Percentiles rank a stretch among this genome's conserved stretches.
Conservation (phyloP, 495 filamentous ascomycete species). For the Friedmanniomyces endolithicus region DNA sequence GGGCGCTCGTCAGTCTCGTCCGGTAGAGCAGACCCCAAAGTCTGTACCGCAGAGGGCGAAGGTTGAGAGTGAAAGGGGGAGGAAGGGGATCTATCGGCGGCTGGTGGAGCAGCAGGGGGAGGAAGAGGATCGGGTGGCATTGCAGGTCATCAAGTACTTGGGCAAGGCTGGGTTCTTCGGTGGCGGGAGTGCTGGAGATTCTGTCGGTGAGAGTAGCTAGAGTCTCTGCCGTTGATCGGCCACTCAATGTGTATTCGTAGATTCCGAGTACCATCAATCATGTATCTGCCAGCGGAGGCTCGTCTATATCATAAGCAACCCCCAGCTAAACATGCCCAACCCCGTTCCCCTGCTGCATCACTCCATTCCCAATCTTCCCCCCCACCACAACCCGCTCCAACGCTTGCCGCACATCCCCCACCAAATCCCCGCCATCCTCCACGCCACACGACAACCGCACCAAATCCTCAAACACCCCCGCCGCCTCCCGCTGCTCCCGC, state of each 20-base stretch:
- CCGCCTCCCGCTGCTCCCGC: slow-evolving; percentile 71
- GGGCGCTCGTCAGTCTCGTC: background rate
- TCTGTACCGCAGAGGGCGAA: background rate
- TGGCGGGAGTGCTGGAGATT: background rate
- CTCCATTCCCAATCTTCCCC: slow-evolving; percentile 31
- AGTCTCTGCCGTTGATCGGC: no score
- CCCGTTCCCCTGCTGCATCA: slow-evolving; percentile 11
- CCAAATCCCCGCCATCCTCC: slow-evolving; percentile 80
- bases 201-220: background rate
- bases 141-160: slow-evolving; percentile 30
- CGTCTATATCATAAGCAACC: background rate
- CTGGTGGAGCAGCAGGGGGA: slow-evolving; percentile 27
- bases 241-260: no score
- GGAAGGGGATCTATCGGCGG: slow-evolving; percentile 12
- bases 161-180: slow-evolving; percentile 25
- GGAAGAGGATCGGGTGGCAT: slow-evolving; percentile 22
- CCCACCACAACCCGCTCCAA: slow-evolving; percentile 59
- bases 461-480: slow-evolving; percentile 95
- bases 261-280: no score
- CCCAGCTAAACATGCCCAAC: slow-evolving; percentile 1
- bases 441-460: slow-evolving; percentile 87
- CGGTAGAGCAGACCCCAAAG: background rate
- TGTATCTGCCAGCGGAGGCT: background rate
- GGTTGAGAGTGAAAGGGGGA: background rate
- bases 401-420: slow-evolving; percentile 71